Conservation (phyloP, 441 rosid species). For the Gossypium laxum region DNA sequence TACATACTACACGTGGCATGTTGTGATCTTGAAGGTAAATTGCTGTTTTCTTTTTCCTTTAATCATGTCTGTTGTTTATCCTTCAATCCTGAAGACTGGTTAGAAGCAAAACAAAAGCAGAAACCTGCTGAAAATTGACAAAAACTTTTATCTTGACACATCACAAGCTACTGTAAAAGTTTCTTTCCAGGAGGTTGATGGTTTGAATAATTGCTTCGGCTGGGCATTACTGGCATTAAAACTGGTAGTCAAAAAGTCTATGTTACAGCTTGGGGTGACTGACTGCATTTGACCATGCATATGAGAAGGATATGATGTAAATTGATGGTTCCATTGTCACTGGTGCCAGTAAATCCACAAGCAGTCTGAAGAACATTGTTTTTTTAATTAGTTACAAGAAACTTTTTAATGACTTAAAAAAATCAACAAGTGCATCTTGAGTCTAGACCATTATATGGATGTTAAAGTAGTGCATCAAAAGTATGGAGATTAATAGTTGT, state of each 20-base stretch:
- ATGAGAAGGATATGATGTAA: not conserved
- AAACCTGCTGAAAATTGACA: slow-evolving; percentile 3
- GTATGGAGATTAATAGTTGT: not conserved
- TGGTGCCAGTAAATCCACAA: not conserved
- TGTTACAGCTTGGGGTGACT: not conserved
- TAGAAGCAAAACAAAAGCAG: not conserved
- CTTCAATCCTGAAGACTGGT: not conserved
- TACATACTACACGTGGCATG: not conserved
- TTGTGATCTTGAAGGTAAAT: not conserved
- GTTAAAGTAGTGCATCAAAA: not conserved
- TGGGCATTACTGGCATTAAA: not conserved
- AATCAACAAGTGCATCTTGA: not conserved
- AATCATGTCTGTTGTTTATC: not conserved
- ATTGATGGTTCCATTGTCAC: not conserved
- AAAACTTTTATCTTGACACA: not conserved
- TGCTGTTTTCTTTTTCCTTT: slow-evolving; percentile 3
- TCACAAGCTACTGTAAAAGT: not conserved
- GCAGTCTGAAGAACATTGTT: not conserved
- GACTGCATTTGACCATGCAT: not conserved
- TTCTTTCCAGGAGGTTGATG: not conserved
- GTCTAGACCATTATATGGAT: not conserved
- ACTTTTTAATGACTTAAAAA: not conserved
- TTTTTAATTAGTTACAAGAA: not conserved
- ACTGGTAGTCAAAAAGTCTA: not conserved
- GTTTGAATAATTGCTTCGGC: not conserved